Percentiles rank a stretch among this genome's conserved stretches.
phyloP scores from a whole-genome alignment of 1,284 basidiomycete genomes.

The Fomes fomentarius region DNA sequence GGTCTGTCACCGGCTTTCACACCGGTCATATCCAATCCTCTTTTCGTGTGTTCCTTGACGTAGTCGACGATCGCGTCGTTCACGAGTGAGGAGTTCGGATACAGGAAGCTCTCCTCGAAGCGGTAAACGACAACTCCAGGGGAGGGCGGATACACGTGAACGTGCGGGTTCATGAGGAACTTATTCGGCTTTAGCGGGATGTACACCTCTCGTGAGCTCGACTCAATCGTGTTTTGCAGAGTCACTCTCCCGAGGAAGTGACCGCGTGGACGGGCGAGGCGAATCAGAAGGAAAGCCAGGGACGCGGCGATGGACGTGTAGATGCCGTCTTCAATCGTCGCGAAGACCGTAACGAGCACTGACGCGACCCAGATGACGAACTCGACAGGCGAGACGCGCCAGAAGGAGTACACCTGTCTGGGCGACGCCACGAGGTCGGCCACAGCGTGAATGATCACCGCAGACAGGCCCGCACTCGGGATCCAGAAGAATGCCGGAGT shows the following conservation, averaged over 20 bases:
- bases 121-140: constrained; percentile 93
- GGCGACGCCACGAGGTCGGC: constrained; percentile 91
- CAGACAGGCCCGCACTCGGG: constrained; percentile 79
- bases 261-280: constrained; percentile 91
- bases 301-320: constrained; percentile 89
- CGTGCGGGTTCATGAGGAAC: too few relatives aligned
- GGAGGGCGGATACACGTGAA: constrained; percentile 68
- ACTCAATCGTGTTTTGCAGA: constrained; percentile 40
- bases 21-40: constrained; percentile 74
- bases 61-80: constrained; percentile 83
- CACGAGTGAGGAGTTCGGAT: constrained; percentile 87
- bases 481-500: constrained; percentile 92
- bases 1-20: constrained; percentile 75
- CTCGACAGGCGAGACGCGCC: constrained; percentile 93
- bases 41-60: constrained; percentile 77
- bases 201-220: constrained; percentile 88
- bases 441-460: constrained; percentile 96
- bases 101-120: constrained; percentile 92
- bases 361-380: constrained; percentile 90
- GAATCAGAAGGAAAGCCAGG: constrained; percentile 82
- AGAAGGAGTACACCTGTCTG: constrained; percentile 87
- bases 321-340: constrained; percentile 92
- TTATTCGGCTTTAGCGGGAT: too few relatives aligned
- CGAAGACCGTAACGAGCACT: constrained; percentile 89
- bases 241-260: constrained; percentile 85